Base-by-base conservation (phyloP, 2,329 filamentous ascomycete genomes). In the Aspergillus tanneri region DNA sequence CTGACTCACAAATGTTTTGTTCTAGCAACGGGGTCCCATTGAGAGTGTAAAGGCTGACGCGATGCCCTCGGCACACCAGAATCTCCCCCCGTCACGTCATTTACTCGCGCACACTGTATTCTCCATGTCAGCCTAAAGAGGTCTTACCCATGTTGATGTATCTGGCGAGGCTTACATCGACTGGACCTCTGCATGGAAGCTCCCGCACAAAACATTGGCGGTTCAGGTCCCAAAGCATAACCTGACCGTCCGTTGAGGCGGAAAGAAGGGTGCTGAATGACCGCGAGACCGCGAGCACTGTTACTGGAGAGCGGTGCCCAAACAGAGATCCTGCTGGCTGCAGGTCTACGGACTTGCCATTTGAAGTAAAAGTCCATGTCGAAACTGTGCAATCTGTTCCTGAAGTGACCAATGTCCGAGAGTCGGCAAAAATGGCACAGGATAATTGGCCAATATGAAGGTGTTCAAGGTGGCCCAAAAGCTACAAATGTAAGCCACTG, bases 141-240 rank as follows among this genome's bases (percentile, higher is more conserved):
- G 5, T 14, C 12, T 47, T 12, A 22, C n/a, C 7, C 27, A 8
- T 3, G 11, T 5, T 11, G 4, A 2, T 3, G 19, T 4, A 18
- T 23, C 6, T 14, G 9, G 4, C 19, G 6, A 19, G 27, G n/a
- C 65, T 63, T 61, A 76, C 74, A 60, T 75, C 70, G 2, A 77
- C 71, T 5, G 77, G 70, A 4, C 81, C 77, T 3, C 77, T 76
- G 12, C 77, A 68, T 0, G 83, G 83, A 18, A 92, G 75, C 67
- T 84, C 86, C 36, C 90, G 83, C 5, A 97, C 85, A 61, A 96
- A 95, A 43, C 90, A 87, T 10, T 90, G 81, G 12, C 89, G 83
- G 67, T 97, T 99, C 3, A 99, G 78, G 66, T 97, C 93, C 93
- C 93, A 99, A 3, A 97, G 76, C 61, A 95, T 84, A 9, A 91